phyloP scores from a whole-genome alignment of 768 basidiomycete species.

The Russula virescens region DNA sequence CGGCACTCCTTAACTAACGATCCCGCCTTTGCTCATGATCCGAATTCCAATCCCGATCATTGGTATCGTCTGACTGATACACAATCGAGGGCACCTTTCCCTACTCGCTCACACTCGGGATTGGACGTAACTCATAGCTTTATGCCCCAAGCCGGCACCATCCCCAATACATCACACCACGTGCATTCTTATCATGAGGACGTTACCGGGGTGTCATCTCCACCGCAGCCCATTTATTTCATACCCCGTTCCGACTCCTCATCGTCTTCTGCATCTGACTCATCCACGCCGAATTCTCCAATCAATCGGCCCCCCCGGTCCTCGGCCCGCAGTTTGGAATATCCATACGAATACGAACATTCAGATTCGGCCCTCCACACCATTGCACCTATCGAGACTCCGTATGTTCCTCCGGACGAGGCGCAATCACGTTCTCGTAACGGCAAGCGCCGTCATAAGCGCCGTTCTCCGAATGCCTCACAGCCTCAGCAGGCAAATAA shows the following conservation, averaged over 20 bases:
- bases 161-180: background rate
- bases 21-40: conserved; percentile 34
- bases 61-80: background rate
- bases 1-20: conserved; percentile 24
- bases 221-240: conserved; percentile 5
- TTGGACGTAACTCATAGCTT: conserved; percentile 15
- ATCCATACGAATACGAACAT: background rate
- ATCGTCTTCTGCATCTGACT: conserved; percentile 15
- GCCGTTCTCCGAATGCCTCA: conserved; percentile 5
- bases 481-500: background rate
- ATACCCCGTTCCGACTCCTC: conserved; percentile 6
- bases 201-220: background rate
- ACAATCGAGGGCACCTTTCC: background rate
- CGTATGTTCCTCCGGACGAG: background rate
- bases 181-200: conserved; percentile 13
- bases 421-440: background rate
- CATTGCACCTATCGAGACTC: background rate
- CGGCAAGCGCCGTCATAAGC: conserved; percentile 7
- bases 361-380: conserved; percentile 5
- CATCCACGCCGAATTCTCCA: conserved; percentile 5
- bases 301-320: background rate
- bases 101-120: conserved; percentile 6
- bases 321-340: conserved; percentile 3
- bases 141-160: conserved; percentile 9
- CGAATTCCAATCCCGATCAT: conserved; percentile 30